These are phyloP conservation scores for Thielaviopsis ethacetica DNA, from an alignment of 2,329 filamentous ascomycete genomes.

Conservation along the genomic window DNA sequence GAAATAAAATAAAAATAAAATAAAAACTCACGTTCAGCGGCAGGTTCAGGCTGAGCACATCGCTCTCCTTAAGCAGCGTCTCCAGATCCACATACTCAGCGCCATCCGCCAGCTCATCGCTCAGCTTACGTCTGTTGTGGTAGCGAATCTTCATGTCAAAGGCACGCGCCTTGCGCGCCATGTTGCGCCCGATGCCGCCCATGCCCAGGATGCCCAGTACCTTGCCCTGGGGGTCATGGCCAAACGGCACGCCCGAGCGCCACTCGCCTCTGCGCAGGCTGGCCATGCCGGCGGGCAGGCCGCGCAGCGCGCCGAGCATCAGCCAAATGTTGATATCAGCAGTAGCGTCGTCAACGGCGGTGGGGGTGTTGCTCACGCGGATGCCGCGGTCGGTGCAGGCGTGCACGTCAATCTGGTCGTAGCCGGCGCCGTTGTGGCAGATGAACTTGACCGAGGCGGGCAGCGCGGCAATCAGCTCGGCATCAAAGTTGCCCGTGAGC, in stretches of 20 bases:
- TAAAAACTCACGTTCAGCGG: slow-evolving; percentile 54
- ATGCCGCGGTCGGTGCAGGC: slow-evolving; percentile 53
- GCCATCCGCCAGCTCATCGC: slow-evolving; percentile 35
- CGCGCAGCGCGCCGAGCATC: slow-evolving; percentile 62
- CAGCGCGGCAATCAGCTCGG: slow-evolving; percentile 45
- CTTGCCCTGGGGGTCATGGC: slow-evolving; percentile 67
- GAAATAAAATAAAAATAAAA: neutral
- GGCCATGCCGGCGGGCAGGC: slow-evolving; percentile 51
- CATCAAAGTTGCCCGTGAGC: slow-evolving; percentile 54
- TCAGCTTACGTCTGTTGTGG: slow-evolving; percentile 50
- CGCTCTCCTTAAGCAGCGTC: slow-evolving; percentile 49
- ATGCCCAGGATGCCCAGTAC: slow-evolving; percentile 68
- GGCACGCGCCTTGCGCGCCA: slow-evolving; percentile 55
- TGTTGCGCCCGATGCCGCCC: slow-evolving; percentile 68
- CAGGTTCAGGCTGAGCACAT: slow-evolving; percentile 66
- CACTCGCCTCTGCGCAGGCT: slow-evolving; percentile 51
- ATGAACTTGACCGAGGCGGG: slow-evolving; percentile 39
- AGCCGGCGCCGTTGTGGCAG: slow-evolving; percentile 59
- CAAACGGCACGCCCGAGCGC: slow-evolving; percentile 45
- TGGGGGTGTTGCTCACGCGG: slow-evolving; percentile 66
- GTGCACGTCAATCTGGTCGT: slow-evolving; percentile 63
- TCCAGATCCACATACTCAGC: slow-evolving; percentile 60
- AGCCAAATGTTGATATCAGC: slow-evolving; percentile 71
- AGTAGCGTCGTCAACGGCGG: slow-evolving; percentile 65
- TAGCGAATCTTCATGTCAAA: slow-evolving; percentile 67